Evolutionary conservation across 371 early-diverging fungal species (phyloP).

Genomic region (Blastocladiella emersonii): DNA sequence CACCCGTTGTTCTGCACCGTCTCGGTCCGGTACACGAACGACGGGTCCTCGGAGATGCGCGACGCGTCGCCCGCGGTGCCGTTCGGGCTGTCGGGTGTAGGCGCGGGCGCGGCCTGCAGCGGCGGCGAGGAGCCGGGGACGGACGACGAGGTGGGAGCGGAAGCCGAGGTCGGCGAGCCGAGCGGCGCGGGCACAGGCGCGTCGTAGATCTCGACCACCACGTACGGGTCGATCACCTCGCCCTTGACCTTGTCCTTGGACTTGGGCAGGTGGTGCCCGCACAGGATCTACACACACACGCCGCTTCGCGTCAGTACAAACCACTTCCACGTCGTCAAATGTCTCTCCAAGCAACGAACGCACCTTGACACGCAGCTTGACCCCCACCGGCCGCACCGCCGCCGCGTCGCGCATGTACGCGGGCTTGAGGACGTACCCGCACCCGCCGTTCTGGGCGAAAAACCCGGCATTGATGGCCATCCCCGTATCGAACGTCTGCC

Average conservation of each 20-base stretch:
- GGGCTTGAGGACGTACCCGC: constrained; percentile 68
- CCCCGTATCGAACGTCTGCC: constrained; percentile 43
- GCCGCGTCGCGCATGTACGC: constrained; percentile 19
- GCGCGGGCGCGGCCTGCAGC: background rate
- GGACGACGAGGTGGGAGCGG: background rate
- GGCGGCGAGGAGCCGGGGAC: background rate
- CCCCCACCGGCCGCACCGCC: background rate
- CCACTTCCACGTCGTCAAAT: no score
- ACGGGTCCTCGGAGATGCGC: background rate
- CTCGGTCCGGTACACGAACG: background rate
- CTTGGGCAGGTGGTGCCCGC: constrained; percentile 45
- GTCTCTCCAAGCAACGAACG: no score
- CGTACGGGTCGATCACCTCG: constrained; percentile 42
- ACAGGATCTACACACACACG: constrained; percentile 30
- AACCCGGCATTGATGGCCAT: constrained; percentile 61
- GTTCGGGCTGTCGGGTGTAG: background rate
- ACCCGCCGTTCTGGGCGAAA: constrained; percentile 45
- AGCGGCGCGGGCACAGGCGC: background rate
- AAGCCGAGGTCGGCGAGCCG: background rate
- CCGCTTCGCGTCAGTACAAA: constrained; percentile 7
- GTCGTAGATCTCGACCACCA: constrained; percentile 34
- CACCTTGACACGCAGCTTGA: background rate
- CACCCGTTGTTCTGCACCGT: background rate
- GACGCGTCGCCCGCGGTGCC: background rate
- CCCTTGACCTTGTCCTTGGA: constrained; percentile 27